phyloP scores from a whole-genome alignment of 176 grass and related monocot species.

The Cenchrus purpureus region DNA sequence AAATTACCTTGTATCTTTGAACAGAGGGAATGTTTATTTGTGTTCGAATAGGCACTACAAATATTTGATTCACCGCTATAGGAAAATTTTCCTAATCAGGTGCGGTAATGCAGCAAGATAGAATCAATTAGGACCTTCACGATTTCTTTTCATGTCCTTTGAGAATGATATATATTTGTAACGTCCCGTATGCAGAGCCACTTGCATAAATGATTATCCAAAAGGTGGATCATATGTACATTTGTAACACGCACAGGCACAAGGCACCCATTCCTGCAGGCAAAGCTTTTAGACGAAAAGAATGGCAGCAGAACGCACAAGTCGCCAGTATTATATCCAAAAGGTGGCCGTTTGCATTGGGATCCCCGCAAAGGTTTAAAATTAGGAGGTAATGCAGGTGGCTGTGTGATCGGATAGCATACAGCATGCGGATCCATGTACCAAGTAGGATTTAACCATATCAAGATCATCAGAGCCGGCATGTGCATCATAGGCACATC shows the following conservation, averaged over 20 bases:
- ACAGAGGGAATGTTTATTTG: not conserved
- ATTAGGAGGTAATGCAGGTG: not conserved
- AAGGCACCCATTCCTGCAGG: too few relatives aligned
- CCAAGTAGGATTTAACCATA: conserved; percentile 18
- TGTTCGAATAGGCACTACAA: not conserved
- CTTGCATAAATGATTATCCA: too few relatives aligned
- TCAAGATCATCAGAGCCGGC: not conserved
- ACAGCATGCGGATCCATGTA: not conserved
- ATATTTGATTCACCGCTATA: not conserved
- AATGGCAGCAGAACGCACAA: not conserved
- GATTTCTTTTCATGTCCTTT: not conserved
- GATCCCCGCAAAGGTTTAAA: conserved; percentile 13
- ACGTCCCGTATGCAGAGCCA: not conserved
- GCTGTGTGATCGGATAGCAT: conserved; percentile 5
- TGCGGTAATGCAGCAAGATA: not conserved
- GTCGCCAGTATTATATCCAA: conserved; percentile 18
- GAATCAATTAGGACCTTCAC: not conserved
- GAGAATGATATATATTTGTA: not conserved
- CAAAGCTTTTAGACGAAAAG: conserved; percentile 28
- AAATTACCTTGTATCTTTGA: not conserved
- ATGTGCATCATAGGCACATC: not conserved
- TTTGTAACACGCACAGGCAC: too few relatives aligned
- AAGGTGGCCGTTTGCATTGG: conserved; percentile 9
- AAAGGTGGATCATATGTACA: too few relatives aligned
- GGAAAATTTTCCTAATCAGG: not conserved